Evolutionary conservation across 2,329 filamentous ascomycete genomes (phyloP).

Genomic region (Cladophialophora psammophila): DNA sequence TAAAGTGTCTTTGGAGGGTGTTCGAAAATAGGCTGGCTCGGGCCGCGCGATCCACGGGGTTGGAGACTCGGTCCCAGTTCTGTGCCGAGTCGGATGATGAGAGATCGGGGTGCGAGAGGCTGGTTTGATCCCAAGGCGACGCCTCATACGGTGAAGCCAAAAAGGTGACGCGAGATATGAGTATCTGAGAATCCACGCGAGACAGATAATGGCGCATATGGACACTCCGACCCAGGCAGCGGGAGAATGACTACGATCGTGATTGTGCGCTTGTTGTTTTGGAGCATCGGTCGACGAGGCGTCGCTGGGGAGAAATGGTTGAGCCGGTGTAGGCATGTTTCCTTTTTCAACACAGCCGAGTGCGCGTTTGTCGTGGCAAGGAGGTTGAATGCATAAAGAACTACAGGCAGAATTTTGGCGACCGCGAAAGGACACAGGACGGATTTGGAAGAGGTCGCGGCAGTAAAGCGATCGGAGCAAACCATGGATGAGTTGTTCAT

Average conservation of each 20-base stretch:
- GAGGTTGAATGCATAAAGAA: background rate
- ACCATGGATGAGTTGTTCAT: background rate
- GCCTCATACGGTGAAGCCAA: slow-evolving; percentile 11
- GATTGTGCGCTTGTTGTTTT: background rate
- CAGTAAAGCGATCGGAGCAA: background rate
- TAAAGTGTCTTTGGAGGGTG: slow-evolving; percentile 16
- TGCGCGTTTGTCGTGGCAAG: background rate
- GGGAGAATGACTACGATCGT: slow-evolving; percentile 1
- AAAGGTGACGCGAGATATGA: slow-evolving; percentile 30
- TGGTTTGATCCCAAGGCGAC: slow-evolving; percentile 3
- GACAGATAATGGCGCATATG: slow-evolving; percentile 27
- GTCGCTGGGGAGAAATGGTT: background rate
- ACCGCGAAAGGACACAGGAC: background rate
- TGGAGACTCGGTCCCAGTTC: too few relatives aligned
- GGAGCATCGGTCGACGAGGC: background rate
- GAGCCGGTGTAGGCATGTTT: background rate
- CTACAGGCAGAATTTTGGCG: too few relatives aligned
- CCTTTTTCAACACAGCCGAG: background rate
- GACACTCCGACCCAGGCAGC: slow-evolving; percentile 22
- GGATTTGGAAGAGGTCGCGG: background rate
- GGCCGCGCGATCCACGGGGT: slow-evolving; percentile 3
- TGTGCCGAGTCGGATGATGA: background rate
- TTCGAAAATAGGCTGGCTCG: slow-evolving; percentile 11
- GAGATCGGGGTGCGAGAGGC: slow-evolving; percentile 5
- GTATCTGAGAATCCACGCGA: slow-evolving; percentile 21